phyloP scores from a whole-genome alignment of 306 rosid genomes.

The Quercus parvula region DNA sequence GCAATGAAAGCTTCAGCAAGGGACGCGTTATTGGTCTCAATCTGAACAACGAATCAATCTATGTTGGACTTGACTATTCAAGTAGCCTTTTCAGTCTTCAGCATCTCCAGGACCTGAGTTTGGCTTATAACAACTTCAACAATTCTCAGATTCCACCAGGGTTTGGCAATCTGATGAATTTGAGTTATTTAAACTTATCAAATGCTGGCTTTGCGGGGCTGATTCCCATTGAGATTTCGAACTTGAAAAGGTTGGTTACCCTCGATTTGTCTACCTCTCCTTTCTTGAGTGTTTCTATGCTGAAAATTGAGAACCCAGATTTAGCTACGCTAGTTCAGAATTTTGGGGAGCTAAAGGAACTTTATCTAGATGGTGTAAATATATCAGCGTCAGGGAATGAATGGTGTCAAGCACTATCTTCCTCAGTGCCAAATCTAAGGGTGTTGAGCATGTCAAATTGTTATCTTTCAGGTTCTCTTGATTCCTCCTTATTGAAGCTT shows the following conservation, averaged over 20 bases:
- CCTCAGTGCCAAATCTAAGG: background rate
- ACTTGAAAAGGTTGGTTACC: constrained; percentile 35
- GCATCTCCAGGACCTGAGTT: constrained; percentile 24
- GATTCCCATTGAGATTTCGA: constrained; percentile 40
- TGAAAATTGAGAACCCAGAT: constrained; percentile 36
- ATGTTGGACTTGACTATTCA: constrained; percentile 14
- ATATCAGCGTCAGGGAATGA: background rate
- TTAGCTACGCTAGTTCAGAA: background rate
- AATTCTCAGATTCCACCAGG: constrained; percentile 27
- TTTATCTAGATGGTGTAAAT: background rate
- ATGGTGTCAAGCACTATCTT: background rate
- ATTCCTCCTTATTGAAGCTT: background rate
- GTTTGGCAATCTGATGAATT: constrained; percentile 24
- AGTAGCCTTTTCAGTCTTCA: constrained; percentile 28
- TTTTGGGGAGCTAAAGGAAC: background rate
- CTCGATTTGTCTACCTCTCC: constrained; percentile 31
- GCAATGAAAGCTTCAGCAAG: background rate
- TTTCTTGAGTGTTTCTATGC: background rate
- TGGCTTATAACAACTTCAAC: constrained; percentile 20
- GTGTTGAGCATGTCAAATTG: constrained; percentile 4
- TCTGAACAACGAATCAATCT: constrained; percentile 16
- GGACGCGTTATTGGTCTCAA: constrained; percentile 34
- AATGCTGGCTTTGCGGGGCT: constrained; percentile 34
- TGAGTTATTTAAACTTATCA: constrained; percentile 33
- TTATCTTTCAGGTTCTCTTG: background rate